Base-by-base conservation (phyloP, 352 stramenopile genomes). In the Globisporangium mamillatum region DNA sequence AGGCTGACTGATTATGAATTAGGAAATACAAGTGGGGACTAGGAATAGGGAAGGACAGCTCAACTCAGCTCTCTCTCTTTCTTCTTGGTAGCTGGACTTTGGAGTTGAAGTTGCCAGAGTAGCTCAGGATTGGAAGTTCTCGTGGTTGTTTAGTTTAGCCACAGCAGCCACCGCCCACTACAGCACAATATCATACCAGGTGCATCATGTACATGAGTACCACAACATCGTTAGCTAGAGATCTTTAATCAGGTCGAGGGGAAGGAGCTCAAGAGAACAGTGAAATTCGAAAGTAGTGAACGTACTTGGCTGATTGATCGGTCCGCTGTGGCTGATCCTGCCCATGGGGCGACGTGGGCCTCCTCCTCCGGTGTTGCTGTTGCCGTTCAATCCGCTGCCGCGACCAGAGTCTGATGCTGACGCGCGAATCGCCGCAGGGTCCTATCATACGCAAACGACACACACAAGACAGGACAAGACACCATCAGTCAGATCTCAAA, bases 221-320 rank as follows among this genome's bases (percentile, higher is more conserved):
- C 16, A 32, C 38, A 68, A 24, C 29, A 20, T 25, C 25, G 44
- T 58, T n/a, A 50, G 12, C 38, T 16, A 18, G 41, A n/a, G 16
- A n/a, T 50, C 16, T n/a, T 41, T 27, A 55, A 12, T 18, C 32
- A 10, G 7, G 34, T 63, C 6, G 12, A 18, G 41, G 20, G 14
- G 12, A 18, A 14, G 12, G 4, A 50, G 41, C 16, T 50, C 16
- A 50, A 20, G 41, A n/a, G 41, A 55, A 27, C 1, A 56, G 9
- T 38, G 38, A 5, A 6, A 20, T 25, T 3, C 44, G 8, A 18
- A 59, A 46, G 9, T 24, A 2, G 8, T 16, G 14, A 0, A 75
- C 79, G 44, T 77, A 91, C 82, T 84, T 56, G 80, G 82, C 70
- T 84, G 78, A 59, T 86, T 84, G 63, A 86, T 89, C 36, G 77